Base-by-base conservation (phyloP, 2,329 filamentous ascomycete genomes). In the Fusarium austroafricanum region DNA sequence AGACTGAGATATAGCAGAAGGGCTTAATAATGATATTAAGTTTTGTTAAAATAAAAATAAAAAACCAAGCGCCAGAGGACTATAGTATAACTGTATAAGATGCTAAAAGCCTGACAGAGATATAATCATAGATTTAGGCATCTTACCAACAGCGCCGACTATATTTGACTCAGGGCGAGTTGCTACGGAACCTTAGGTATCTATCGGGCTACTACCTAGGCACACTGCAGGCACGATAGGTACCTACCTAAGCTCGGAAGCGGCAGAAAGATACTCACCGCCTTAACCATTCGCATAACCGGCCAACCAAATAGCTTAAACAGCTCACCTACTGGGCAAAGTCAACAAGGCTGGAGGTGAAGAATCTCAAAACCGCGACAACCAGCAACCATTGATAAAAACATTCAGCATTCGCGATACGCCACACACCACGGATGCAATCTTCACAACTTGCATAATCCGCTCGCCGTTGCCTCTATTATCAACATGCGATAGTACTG, bases 401-500 rank as follows among this genome's bases (percentile, higher is more conserved):
- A 70, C 64, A 71, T 66, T 63, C 58, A 63, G 51, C 52, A 64
- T 67, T 59, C 47, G 63, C 71, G 50, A 65, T 45, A 60, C 70
- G 65, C 54, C 59, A 57, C 66, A 62, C 65, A 66, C 67, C 63
- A 65, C 67, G 65, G 72, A n/a, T 71, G 66, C 65, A 67, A 70
- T 61, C 60, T 57, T 67, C 50, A 55, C 73, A 63, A 65, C 65
- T 64, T 61, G 56, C 59, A 70, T 59, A 44, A 33, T 35, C 40
- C 53, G 56, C 65, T 69, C 46, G 68, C 70, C 57, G 51, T 63
- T 59, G 55, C 55, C 40, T 67, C 47, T 52, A 49, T 58, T 40
- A 65, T 64, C 77, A 80, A 71, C 72, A 84, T 85, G 83, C 81
- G 77, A 84, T 84, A 84, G 80, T 72, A 67, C 71, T 67, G 70